Base-by-base conservation (phyloP, 148 eudicot genomes). In the Vaccinium vitisidaea region DNA sequence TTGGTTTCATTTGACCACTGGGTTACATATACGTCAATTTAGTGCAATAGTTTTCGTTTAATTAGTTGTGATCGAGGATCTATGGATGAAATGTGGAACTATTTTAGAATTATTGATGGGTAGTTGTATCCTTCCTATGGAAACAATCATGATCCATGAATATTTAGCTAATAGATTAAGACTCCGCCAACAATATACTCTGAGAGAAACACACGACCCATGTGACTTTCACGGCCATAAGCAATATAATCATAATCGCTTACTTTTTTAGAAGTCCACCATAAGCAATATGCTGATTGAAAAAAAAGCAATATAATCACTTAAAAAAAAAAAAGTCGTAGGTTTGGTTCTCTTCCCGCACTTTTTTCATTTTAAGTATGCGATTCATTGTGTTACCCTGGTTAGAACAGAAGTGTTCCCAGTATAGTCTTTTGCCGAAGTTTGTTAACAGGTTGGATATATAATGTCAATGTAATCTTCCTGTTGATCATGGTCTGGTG, bases 1-100 rank as follows among this genome's bases (percentile, higher is more conserved):
- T 83, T 81, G 83, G 77, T 61, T 85, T 84, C n/a, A 53, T 55
- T 48, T 46, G 39, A 70, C 13, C 32, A 56, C 49, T 53, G 55
- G 54, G 14, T 67, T 58, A 39, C 53, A 46, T 23, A 12, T n/a
- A 61, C 18, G 25, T 55, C 63, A 12, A 50, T 15, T n/a, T 55
- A 15, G 8, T 73, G 58, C 75, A 50, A 30, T 75, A 16, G 19
- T 27, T 27, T 65, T 69, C 23, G 27, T 36, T 82, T 63, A 32
- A 53, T 46, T 61, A 36, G 84, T 23, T 73, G 21, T 73, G 46
- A 52, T 54, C 19, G 50, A 32, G 83, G 79, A 36, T 53, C 7
- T 53, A 32, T 73, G 53, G 75, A 48, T 27, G 55, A 80, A 25
- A 30, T 69, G 5, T 30, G 36, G n/a, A 56, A 39, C 43, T 30